These are phyloP conservation scores for Mycosarcoma mackinlayi DNA, from an alignment of 1,284 basidiomycete genomes.

Conservation along the genomic window DNA sequence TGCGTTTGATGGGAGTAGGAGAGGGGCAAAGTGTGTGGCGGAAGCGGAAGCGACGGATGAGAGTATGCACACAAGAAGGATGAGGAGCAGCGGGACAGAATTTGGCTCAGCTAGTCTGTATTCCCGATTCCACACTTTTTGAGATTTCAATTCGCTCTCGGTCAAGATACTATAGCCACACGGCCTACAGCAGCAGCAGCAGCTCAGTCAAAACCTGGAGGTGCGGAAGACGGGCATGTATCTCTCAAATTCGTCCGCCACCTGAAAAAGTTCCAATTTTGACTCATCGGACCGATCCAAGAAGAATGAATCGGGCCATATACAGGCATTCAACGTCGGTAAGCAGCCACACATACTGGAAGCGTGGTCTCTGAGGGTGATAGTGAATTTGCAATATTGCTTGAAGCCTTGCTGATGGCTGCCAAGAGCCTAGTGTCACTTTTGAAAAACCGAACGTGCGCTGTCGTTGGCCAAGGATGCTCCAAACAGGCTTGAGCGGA, in stretches of 20 bases:
- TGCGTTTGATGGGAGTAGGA: neutral
- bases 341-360: no score
- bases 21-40: constrained; percentile 8
- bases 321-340: no score
- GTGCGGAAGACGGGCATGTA: constrained; percentile 1
- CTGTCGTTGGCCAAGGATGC: constrained; percentile 31
- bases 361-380: no score
- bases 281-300: no score
- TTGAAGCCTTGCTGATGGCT: no score
- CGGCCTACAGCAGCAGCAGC: no score
- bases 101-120: neutral
- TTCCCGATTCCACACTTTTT: constrained; percentile 16
- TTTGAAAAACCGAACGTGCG: constrained; percentile 45
- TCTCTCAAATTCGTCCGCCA: neutral
- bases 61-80: neutral
- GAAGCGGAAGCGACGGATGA: constrained; percentile 1
- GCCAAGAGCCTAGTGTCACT: no score
- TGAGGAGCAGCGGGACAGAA: constrained; percentile 5
- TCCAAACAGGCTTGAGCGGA: constrained; percentile 38
- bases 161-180: no score
- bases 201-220: no score
- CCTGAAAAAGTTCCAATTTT: neutral
- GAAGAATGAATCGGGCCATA: constrained; percentile 1
- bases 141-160: constrained; percentile 6
- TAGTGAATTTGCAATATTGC: no score